Percentiles rank a stretch among this genome's conserved stretches.
phyloP scores from a whole-genome alignment of 1,139 yeast species.

The Yamadazyma friedrichii region DNA sequence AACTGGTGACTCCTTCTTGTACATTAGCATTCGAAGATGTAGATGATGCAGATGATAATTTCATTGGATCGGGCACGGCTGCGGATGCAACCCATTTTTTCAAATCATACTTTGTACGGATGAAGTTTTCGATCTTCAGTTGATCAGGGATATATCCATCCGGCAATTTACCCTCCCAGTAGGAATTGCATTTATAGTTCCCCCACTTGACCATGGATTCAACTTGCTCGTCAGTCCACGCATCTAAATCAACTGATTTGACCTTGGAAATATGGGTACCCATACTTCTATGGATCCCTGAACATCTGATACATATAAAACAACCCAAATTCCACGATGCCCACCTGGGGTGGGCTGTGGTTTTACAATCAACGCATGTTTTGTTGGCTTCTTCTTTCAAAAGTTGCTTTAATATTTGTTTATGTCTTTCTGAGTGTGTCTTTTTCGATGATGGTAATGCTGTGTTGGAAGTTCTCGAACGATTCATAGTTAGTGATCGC shows the following conservation, averaged over 20 bases:
- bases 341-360: constrained; percentile 92
- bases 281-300: constrained; percentile 93
- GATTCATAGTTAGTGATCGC: constrained; percentile 3
- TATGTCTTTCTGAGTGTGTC: constrained; percentile 53
- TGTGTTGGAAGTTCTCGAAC: constrained; percentile 5
- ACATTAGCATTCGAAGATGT: not conserved
- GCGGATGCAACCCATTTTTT: constrained; percentile 74
- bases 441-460: constrained; percentile 42
- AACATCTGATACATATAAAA: constrained; percentile 86
- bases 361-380: constrained; percentile 88
- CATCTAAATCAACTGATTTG: constrained; percentile 88
- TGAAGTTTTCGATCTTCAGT: constrained; percentile 83
- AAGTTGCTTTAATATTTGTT: constrained; percentile 68
- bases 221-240: constrained; percentile 95
- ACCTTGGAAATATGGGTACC: constrained; percentile 91
- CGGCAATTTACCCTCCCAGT: constrained; percentile 83
- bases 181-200: constrained; percentile 68
- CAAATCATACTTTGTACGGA: constrained; percentile 85
- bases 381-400: constrained; percentile 75
- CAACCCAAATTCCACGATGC: constrained; percentile 96
- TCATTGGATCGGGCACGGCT: constrained; percentile 57
- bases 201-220: constrained; percentile 86
- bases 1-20: not conserved
- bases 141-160: constrained; percentile 75
- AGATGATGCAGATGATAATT: constrained; percentile 3